Evolutionary conservation across 2,329 filamentous ascomycete species (phyloP).

Genomic region (Huntiella savannae): DNA sequence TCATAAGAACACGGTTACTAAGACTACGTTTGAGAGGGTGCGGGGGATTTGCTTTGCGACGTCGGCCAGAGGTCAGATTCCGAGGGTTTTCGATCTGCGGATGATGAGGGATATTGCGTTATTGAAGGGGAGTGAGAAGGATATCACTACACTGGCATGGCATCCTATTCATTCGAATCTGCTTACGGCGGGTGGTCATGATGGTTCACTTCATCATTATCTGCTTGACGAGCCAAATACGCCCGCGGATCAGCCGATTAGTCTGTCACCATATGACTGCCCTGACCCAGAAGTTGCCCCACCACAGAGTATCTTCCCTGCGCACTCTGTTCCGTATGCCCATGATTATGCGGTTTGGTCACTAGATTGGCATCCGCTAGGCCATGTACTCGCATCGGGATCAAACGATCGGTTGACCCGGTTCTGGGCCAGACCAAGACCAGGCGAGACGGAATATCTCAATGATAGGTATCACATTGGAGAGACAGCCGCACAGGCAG

Average conservation of each 20-base stretch:
- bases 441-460: constrained; percentile 67
- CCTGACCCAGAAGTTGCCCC: constrained; percentile 62
- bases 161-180: constrained; percentile 82
- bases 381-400: constrained; percentile 85
- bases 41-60: constrained; percentile 76
- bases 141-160: constrained; percentile 82
- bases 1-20: constrained; percentile 93
- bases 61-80: constrained; percentile 80
- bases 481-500: constrained; percentile 73
- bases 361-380: constrained; percentile 90
- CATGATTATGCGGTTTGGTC: constrained; percentile 97
- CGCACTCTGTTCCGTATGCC: constrained; percentile 69
- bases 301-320: constrained; percentile 79
- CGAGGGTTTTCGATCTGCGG: constrained; percentile 79
- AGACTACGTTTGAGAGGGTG: constrained; percentile 73
- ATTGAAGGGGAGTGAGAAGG: constrained; percentile 86
- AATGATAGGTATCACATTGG: constrained; percentile 93
- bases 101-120: constrained; percentile 98
- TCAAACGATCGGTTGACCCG: constrained; percentile 93
- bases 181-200: constrained; percentile 74
- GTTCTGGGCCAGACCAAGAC: constrained; percentile 84
- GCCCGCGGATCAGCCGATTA: constrained; percentile 50
- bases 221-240: constrained; percentile 88
- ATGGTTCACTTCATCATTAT: constrained; percentile 83
- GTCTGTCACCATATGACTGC: constrained; percentile 68